Base-by-base conservation (phyloP, 2,329 filamentous ascomycete genomes). In the Xylariaceae sp. region DNA sequence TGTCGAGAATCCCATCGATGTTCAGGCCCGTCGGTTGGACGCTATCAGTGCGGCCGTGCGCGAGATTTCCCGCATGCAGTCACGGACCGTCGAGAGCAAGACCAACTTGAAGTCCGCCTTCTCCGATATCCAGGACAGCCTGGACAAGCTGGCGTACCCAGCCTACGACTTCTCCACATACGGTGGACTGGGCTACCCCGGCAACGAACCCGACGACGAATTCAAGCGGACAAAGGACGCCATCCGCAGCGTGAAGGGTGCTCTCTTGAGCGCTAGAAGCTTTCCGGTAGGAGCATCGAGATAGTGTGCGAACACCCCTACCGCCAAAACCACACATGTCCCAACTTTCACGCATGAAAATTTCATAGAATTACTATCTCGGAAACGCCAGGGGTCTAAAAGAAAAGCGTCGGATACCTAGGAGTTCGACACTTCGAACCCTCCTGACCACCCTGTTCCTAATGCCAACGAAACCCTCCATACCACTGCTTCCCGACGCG, bases 161-260 rank as follows among this genome's bases (percentile, higher is more conserved):
- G 62, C 70, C 47, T 57, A 66, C n/a, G 75, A 78, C 23, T 76
- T 74, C 59, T 75, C 78, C 57, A 61, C 78, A 55, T 78, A 81
- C 62, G 75, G 66, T 59, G 65, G 65, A 2, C 39, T 67, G 4
- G 62, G 77, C 11, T 72, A 68, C 37, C 23, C 23, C 4, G 74
- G 74, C 15, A 77, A 72, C 65, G 85, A 85, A 66, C 81, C 82
- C 35, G 81, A 85, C 62, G 89, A 93, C 73, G 88, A 89, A 73
- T 86, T 91, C 67, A 84, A 84, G 63, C 85, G 83, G 70, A 79
- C 89, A 17, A 89, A 89, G 75, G 85, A 85, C 64, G 89, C 88
- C 62, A 92, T 95, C 55, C 78, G 90, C 64, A 82, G 88, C 58
- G 83, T 94, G 48, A 95, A 95, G 77, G 90, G 90, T 1, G 83